phyloP scores from a whole-genome alignment of 108 stramenopile genomes.

The Pseudonitzschia delicatissima region DNA sequence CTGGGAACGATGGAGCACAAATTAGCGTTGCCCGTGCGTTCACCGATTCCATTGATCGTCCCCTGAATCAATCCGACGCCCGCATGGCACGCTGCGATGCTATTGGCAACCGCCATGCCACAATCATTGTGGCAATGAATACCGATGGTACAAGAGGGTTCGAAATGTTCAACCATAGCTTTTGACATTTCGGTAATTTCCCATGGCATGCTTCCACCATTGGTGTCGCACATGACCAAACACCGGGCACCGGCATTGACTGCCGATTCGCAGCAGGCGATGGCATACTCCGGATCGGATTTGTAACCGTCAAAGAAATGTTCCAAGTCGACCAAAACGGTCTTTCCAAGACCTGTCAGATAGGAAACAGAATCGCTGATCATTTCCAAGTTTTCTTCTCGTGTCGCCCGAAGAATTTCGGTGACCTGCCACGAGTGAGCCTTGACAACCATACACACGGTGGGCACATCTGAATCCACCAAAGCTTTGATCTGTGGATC shows the following conservation, averaged over 20 bases:
- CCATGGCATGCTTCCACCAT: constrained; percentile 94
- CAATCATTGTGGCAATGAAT: constrained; percentile 95
- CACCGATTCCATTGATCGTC: constrained; percentile 90
- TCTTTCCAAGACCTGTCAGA: constrained; percentile 45
- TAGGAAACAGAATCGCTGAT: constrained; percentile 82
- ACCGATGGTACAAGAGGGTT: constrained; percentile 49
- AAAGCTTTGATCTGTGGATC: constrained; percentile 81
- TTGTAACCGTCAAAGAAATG: constrained; percentile 93
- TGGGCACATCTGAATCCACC: constrained; percentile 71
- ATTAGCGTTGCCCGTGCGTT: constrained; percentile 94
- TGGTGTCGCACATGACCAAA: constrained; percentile 93
- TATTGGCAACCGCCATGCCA: constrained; percentile 93
- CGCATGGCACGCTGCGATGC: constrained; percentile 62
- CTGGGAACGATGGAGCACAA: constrained; percentile 83
- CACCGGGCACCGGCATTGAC: constrained; percentile 80
- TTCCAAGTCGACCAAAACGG: constrained; percentile 88
- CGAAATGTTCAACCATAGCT: constrained; percentile 47
- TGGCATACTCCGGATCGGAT: constrained; percentile 65
- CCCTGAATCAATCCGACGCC: constrained; percentile 91
- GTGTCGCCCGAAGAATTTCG: constrained; percentile 85
- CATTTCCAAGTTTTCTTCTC: constrained; percentile 88
- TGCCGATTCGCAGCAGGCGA: constrained; percentile 75
- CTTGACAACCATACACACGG: constrained; percentile 90
- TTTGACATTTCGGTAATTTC: constrained; percentile 57
- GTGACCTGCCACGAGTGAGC: constrained; percentile 90